Evolutionary conservation across 805 yeast genomes (phyloP), one percentile per base, ranked within the genome.

Genomic region (Suhomyces emberorum): DNA sequence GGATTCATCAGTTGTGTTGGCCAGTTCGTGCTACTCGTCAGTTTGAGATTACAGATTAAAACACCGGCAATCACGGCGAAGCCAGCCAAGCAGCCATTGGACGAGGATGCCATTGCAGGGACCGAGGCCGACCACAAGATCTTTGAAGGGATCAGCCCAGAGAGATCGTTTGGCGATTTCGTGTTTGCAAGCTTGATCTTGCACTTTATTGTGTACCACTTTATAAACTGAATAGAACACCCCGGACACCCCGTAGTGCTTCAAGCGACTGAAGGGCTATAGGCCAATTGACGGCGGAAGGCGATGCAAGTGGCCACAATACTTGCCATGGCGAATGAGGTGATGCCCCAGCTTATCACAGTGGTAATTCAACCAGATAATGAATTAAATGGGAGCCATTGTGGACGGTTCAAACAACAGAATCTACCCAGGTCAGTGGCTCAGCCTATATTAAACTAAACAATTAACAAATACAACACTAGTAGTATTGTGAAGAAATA

Each of bases 1-100:
- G 98, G 98, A 1, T 93, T 93, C 57, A 76, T 83, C 37, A 70
- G 88, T 15, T 86, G 97, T 30, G 97, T 93, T 34, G 98, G 95
- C 10, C 98, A 93, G 61, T 93, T 93, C 59, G 98, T 93, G 17
- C 74, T 93, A 44, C 79, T 95, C 9, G 87, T 85, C 28, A 74
- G 85, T 42, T 69, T 93, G 53, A 74, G 98, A 54, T 72, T 91
- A 53, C 97, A 89, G 56, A 52, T 18, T 28, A 51, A 28, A 49
- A 20, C 32, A 15, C 17, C 15, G 9, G 29, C 27, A 12, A 9
- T n/a, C 3, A 28, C 10, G 12, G 30, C 15, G n/a, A 22, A 18
- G 17, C 12, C 28, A 15, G 12, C 16, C 18, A 24, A 24, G 14
- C 20, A 15, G 23, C 41, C 20, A 4, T 42, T 35, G 6, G 34